Conservation (phyloP, 2,329 filamentous ascomycete species). For the Xylariomycetidae sp. region DNA sequence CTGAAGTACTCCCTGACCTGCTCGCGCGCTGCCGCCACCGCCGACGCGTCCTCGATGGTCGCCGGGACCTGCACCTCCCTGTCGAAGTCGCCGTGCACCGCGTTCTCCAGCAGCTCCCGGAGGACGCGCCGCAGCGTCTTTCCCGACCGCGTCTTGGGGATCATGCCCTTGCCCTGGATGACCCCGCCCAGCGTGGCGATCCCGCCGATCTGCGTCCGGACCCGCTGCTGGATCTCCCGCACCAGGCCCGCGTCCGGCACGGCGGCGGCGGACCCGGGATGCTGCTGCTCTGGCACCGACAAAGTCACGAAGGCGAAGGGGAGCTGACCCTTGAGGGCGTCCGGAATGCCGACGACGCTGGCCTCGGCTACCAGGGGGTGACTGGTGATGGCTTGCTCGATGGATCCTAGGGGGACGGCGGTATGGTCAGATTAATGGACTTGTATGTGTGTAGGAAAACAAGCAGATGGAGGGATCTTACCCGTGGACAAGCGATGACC, state of each 20-base stretch:
- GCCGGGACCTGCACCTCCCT: slow-evolving; percentile 71
- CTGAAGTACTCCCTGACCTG: slow-evolving; percentile 75
- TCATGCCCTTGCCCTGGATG: slow-evolving; percentile 79
- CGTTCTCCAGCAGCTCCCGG: slow-evolving; percentile 80
- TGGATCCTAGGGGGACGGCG: slow-evolving; percentile 54
- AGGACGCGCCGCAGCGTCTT: slow-evolving; percentile 84
- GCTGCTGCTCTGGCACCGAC: slow-evolving; percentile 43
- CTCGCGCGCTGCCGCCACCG: slow-evolving; percentile 67
- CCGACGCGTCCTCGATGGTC: slow-evolving; percentile 76
- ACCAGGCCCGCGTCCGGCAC: slow-evolving; percentile 40
- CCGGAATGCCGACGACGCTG: slow-evolving; percentile 81
- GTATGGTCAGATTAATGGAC: neutral
- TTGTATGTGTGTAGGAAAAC: slow-evolving; percentile 1
- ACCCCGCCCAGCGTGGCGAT: slow-evolving; percentile 85
- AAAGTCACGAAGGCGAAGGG: slow-evolving; percentile 82
- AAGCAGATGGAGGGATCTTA: slow-evolving; percentile 31
- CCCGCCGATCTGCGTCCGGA: slow-evolving; percentile 77
- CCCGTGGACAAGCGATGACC: slow-evolving; percentile 87
- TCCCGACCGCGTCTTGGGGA: slow-evolving; percentile 86
- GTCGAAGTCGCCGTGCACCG: slow-evolving; percentile 66
- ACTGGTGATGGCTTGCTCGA: slow-evolving; percentile 85
- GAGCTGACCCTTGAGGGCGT: slow-evolving; percentile 81
- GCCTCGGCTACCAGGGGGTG: slow-evolving; percentile 78
- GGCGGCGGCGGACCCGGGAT: slow-evolving; percentile 47
- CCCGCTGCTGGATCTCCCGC: slow-evolving; percentile 64